Conservation (phyloP, 768 basidiomycete species). For the Xerocomellus dryophilus region DNA sequence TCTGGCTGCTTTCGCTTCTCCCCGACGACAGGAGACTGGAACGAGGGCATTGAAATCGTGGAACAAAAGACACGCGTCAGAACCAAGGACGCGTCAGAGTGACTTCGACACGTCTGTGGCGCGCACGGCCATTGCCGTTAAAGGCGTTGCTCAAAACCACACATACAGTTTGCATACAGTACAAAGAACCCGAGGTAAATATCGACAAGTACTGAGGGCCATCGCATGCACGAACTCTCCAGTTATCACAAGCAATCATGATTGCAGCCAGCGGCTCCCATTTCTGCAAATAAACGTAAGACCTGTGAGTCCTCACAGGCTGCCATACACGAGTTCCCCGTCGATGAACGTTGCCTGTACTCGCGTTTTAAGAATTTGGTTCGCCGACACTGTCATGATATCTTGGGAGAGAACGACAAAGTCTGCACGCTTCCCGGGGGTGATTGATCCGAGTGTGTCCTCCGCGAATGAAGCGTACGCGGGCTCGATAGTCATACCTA, state of each 20-base stretch:
- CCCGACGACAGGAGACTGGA: conserved; percentile 17
- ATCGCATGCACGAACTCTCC: not conserved
- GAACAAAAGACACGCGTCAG: not conserved
- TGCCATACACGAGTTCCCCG: conserved; percentile 52
- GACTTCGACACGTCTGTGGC: conserved; percentile 26
- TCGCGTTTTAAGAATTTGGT: conserved; percentile 61
- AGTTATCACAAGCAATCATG: not conserved
- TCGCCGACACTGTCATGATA: conserved; percentile 63
- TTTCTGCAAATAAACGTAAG: not conserved
- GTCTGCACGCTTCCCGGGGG: conserved; percentile 78
- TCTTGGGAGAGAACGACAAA: conserved; percentile 81
- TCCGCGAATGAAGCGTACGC: conserved; percentile 88
- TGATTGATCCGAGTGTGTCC: conserved; percentile 67
- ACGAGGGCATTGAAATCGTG: conserved; percentile 20
- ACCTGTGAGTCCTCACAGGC: conserved; percentile 25
- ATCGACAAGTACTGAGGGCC: not conserved
- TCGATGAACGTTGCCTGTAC: conserved; percentile 79
- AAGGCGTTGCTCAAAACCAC: not conserved
- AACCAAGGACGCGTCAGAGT: conserved; percentile 4
- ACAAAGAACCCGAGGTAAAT: not conserved
- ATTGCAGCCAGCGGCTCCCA: too few relatives aligned
- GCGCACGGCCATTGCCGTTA: conserved; percentile 13
- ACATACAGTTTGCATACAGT: not conserved
- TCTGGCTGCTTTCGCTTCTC: conserved; percentile 31
- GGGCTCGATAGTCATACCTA: conserved; percentile 84